phyloP scores from a whole-genome alignment of 139 green algal genomes.

The Tetradesmus obliquus region DNA sequence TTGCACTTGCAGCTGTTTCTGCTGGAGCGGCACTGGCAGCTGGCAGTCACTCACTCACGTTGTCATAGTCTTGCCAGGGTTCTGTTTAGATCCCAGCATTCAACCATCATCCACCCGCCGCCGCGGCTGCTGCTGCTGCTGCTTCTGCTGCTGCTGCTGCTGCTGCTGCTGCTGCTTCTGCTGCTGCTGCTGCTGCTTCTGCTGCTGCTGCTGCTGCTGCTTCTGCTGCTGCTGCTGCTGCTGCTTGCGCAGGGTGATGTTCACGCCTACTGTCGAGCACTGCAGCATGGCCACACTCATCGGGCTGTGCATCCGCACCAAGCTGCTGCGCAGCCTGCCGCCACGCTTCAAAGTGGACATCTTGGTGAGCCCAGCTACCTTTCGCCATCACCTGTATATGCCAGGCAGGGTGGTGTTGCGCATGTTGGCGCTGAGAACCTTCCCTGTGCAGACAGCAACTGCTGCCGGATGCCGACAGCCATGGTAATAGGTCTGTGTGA shows the following conservation, averaged over 20 bases:
- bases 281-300: conserved; percentile 99
- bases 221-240: neutral
- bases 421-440: neutral
- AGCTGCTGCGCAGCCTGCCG: conserved; percentile 90
- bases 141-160: too few relatives aligned
- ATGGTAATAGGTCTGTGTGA: neutral
- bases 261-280: conserved; percentile 94
- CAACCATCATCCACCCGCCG: too few relatives aligned
- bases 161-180: too few relatives aligned
- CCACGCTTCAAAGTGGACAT: conserved; percentile 94
- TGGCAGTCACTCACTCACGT: too few relatives aligned
- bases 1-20: too few relatives aligned
- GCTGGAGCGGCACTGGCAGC: too few relatives aligned
- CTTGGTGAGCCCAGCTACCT: conserved; percentile 45
- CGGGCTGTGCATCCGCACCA: conserved; percentile 94
- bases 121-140: too few relatives aligned
- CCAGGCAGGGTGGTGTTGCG: too few relatives aligned
- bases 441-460: neutral
- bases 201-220: too few relatives aligned
- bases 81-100: too few relatives aligned
- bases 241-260: conserved; percentile 68
- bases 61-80: too few relatives aligned
- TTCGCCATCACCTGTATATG: neutral
- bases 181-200: neutral
- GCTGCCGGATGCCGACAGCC: neutral